Evolutionary conservation across 2,329 filamentous ascomycete genomes (phyloP).

Genomic region (Aspergillus chevalieri): DNA sequence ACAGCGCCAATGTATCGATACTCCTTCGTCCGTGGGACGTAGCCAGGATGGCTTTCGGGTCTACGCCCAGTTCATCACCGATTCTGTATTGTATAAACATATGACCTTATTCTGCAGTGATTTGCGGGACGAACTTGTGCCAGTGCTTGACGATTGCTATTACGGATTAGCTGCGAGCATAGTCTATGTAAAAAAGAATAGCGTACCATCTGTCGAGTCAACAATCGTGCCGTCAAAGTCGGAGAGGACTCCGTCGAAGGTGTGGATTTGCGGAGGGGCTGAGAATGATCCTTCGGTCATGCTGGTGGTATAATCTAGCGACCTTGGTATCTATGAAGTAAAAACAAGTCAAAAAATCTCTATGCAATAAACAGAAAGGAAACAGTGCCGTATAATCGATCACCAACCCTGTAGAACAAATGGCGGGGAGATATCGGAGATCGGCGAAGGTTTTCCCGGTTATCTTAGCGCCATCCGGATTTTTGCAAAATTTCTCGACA

Average conservation of each 20-base stretch:
- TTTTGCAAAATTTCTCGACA: slow-evolving; percentile 17
- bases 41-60: slow-evolving; percentile 75
- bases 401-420: no score
- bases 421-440: slow-evolving; percentile 18
- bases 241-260: slow-evolving; percentile 41
- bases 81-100: slow-evolving; percentile 24
- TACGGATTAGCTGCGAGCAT: slow-evolving; percentile 20
- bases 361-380: slow-evolving; percentile 1
- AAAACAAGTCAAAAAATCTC: background rate
- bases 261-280: slow-evolving; percentile 31
- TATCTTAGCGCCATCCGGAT: slow-evolving; percentile 29
- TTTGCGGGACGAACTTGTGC: slow-evolving; percentile 46
- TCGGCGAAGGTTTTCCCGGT: slow-evolving; percentile 30
- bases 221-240: slow-evolving; percentile 46
- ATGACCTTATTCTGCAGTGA: background rate
- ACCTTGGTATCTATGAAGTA: background rate
- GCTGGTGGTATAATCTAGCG: slow-evolving; percentile 21
- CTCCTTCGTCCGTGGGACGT: slow-evolving; percentile 86
- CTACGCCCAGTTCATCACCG: slow-evolving; percentile 74
- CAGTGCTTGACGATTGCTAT: slow-evolving; percentile 60
- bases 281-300: slow-evolving; percentile 32
- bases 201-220: slow-evolving; percentile 41
- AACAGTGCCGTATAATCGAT: background rate
- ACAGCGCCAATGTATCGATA: slow-evolving; percentile 75
- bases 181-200: background rate